phyloP scores from a whole-genome alignment of 2,329 filamentous ascomycete species.

The Metarhizium album region DNA sequence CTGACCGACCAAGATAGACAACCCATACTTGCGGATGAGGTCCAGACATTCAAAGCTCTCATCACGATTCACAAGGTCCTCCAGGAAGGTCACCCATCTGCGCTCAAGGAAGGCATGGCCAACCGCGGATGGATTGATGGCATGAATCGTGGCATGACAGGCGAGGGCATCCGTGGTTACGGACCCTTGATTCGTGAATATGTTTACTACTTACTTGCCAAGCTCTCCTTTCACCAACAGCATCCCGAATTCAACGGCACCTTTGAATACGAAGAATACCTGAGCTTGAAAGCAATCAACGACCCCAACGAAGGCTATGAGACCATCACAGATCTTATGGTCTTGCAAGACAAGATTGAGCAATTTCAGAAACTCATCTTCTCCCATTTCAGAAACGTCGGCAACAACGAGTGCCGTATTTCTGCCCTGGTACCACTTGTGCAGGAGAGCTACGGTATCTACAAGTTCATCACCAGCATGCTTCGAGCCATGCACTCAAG shows the following conservation, averaged over 20 bases:
- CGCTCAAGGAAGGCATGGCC: conserved; percentile 77
- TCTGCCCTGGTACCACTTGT: conserved; percentile 87
- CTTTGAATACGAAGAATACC: conserved; percentile 98
- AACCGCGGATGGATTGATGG: conserved; percentile 90
- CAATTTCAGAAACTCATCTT: conserved; percentile 98
- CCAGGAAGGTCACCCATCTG: conserved; percentile 87
- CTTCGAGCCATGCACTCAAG: conserved; percentile 92
- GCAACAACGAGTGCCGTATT: conserved; percentile 94
- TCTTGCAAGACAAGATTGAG: conserved; percentile 94
- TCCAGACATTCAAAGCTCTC: conserved; percentile 97
- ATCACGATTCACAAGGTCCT: conserved; percentile 97
- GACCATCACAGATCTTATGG: conserved; percentile 94
- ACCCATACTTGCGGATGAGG: conserved; percentile 94
- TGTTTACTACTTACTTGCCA: conserved; percentile 87
- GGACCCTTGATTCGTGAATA: conserved; percentile 91
- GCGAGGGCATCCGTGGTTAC: conserved; percentile 83
- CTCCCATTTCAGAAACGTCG: conserved; percentile 82
- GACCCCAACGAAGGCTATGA: conserved; percentile 97
- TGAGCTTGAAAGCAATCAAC: conserved; percentile 94
- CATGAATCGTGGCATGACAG: conserved; percentile 69
- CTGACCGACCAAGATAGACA: conserved; percentile 45
- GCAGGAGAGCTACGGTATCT: conserved; percentile 97
- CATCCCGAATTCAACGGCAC: conserved; percentile 98
- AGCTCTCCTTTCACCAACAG: conserved; percentile 91
- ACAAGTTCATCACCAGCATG: conserved; percentile 99